These are phyloP conservation scores for Choanephora cucurbitarum DNA, from an alignment of 371 early-diverging fungal genomes.

Conservation along the genomic window DNA sequence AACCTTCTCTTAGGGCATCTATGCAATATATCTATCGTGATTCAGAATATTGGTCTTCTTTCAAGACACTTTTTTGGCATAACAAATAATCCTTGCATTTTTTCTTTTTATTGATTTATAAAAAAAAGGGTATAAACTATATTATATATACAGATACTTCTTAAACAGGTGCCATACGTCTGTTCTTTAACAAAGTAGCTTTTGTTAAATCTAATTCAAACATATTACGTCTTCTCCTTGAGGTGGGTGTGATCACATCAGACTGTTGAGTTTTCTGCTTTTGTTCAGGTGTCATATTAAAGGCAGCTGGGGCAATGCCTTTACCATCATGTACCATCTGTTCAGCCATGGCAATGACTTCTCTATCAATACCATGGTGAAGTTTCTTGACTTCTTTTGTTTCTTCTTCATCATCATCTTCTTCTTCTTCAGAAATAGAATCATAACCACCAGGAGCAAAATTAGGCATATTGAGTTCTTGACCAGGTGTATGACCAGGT, in stretches of 20 bases:
- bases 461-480: slow-evolving; percentile 1
- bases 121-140: neutral
- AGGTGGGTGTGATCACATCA: slow-evolving; percentile 24
- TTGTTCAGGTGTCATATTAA: slow-evolving; percentile 17
- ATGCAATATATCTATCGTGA: slow-evolving; percentile 95
- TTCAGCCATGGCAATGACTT: slow-evolving; percentile 33
- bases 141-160: neutral
- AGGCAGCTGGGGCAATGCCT: slow-evolving; percentile 29
- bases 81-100: slow-evolving; percentile 67
- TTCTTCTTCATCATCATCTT: slow-evolving; percentile 24
- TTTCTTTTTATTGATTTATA: neutral
- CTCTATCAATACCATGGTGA: slow-evolving; percentile 19
- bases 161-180: slow-evolving; percentile 16
- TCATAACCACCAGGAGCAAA: slow-evolving; percentile 19
- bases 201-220: slow-evolving; percentile 54
- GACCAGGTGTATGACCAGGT: neutral
- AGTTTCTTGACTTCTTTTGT: slow-evolving; percentile 3
- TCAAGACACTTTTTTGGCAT: slow-evolving; percentile 84
- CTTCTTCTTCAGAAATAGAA: slow-evolving; percentile 30
- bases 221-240: slow-evolving; percentile 39
- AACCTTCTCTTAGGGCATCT: slow-evolving; percentile 87
- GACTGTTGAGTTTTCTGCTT: slow-evolving; percentile 7
- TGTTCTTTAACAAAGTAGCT: slow-evolving; percentile 52
- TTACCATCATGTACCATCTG: slow-evolving; percentile 29
- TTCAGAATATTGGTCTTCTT: slow-evolving; percentile 78